phyloP scores from a whole-genome alignment of 176 grass and related monocot genomes.

The Dendrocalamus sinicus region DNA sequence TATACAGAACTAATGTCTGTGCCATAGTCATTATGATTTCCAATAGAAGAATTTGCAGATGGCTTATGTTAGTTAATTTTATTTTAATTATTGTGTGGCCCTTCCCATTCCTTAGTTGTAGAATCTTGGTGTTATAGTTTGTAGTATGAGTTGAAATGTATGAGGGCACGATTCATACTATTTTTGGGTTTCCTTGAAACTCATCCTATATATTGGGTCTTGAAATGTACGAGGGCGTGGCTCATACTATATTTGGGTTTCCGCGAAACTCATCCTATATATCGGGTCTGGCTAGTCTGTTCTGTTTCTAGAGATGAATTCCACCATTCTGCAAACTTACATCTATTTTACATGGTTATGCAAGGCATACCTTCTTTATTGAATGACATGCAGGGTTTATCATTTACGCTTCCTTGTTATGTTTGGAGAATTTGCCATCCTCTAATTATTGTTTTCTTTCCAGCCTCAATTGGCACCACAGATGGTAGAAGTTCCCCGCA shows the following conservation, averaged over 20 bases:
- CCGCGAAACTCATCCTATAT: not conserved
- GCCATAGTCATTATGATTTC: conserved; percentile 10
- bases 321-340: not conserved
- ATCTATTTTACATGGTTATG: conserved; percentile 9
- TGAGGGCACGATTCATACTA: not conserved
- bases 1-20: not conserved
- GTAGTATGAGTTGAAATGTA: conserved; percentile 18
- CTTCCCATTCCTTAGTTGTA: conserved; percentile 9
- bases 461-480: conserved; percentile 82
- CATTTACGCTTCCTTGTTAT: not conserved
- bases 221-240: too few species aligned
- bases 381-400: not conserved
- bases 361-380: not conserved
- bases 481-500: conserved; percentile 73
- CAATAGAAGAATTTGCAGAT: not conserved
- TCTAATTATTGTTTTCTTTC: conserved; percentile 37
- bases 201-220: not conserved
- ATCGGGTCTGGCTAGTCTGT: not conserved
- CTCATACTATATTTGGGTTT: too few species aligned
- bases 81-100: not conserved
- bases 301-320: conserved; percentile 24
- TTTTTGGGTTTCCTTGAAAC: not conserved
- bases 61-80: conserved; percentile 8
- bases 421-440: not conserved
- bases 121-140: conserved; percentile 13